These are phyloP conservation scores for Colletotrichum siamense DNA, from an alignment of 2,329 filamentous ascomycete genomes.

Conservation along the genomic window DNA sequence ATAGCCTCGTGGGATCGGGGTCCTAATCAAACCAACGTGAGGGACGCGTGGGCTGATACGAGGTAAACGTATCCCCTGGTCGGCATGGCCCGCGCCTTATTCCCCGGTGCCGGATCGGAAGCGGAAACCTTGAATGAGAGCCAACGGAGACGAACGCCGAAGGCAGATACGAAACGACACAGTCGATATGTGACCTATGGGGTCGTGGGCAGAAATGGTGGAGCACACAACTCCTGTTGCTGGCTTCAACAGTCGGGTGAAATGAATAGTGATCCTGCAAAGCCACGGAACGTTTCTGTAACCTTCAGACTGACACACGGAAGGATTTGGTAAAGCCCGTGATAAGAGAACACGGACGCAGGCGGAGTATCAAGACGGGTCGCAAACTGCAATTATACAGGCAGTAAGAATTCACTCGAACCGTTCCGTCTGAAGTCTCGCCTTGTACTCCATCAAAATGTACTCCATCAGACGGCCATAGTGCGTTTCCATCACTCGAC, in stretches of 20 bases:
- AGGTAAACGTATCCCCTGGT: not conserved
- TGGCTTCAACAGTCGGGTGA: not conserved
- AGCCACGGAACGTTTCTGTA: not conserved
- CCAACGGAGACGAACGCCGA: not conserved
- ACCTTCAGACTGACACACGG: no score
- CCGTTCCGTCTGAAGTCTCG: not conserved
- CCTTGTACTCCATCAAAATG: not conserved
- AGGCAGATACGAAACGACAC: not conserved
- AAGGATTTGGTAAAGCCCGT: not conserved
- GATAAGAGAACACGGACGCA: not conserved
- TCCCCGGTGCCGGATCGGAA: not conserved
- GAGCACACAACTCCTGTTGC: not conserved
- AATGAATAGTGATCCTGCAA: not conserved
- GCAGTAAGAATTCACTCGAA: not conserved
- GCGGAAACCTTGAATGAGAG: not conserved
- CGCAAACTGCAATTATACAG: not conserved
- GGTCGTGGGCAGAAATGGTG: not conserved
- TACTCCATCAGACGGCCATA: not conserved
- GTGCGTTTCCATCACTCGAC: not conserved
- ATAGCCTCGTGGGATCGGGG: not conserved
- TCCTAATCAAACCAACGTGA: not conserved
- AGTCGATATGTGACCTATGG: not conserved
- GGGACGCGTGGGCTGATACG: not conserved
- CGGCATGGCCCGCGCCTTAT: not conserved
- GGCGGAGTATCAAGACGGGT: not conserved